Percentiles rank a stretch among this genome's conserved stretches.
Conservation (phyloP, 1,284 basidiomycete genomes). For the Ustilago crameri region DNA sequence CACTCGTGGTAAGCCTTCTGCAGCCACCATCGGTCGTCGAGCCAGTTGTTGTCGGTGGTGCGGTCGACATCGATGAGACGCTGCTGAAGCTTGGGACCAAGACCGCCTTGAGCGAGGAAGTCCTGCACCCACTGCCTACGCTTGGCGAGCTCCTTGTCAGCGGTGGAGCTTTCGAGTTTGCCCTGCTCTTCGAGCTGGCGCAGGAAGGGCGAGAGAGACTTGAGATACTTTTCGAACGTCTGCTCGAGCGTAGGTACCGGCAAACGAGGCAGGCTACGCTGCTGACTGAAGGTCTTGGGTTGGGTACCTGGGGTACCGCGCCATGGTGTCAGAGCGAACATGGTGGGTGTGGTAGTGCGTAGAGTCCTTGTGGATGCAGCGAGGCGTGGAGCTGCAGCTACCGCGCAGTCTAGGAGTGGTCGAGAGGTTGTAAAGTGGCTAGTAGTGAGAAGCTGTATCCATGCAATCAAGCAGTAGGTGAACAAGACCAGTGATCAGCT, state of each 20-base stretch:
- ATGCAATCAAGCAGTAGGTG: neutral
- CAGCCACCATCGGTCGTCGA: constrained; percentile 93
- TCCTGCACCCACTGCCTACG: constrained; percentile 77
- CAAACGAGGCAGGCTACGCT: constrained; percentile 74
- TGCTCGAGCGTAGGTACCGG: constrained; percentile 83
- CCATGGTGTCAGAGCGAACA: constrained; percentile 69
- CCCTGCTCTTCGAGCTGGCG: constrained; percentile 70
- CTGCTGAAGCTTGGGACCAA: constrained; percentile 81
- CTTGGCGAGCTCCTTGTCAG: constrained; percentile 74
- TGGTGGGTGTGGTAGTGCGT: constrained; percentile 42
- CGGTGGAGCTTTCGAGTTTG: constrained; percentile 73
- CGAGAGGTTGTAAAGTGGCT: constrained; percentile 20
- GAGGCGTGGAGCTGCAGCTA: constrained; percentile 8
- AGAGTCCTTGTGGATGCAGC: constrained; percentile 22
- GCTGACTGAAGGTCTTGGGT: constrained; percentile 70
- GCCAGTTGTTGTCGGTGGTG: constrained; percentile 89
- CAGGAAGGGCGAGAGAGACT: constrained; percentile 82
- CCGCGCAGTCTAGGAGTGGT: constrained; percentile 17
- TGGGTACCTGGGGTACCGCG: constrained; percentile 50
- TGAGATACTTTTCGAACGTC: constrained; percentile 83
- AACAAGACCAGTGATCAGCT: neutral
- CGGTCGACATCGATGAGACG: constrained; percentile 86
- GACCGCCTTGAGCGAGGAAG: constrained; percentile 75
- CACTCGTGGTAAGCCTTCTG: constrained; percentile 90
- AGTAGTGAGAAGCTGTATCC: constrained; percentile 36